These are phyloP conservation scores for Ogataea allantospora DNA, from an alignment of 805 yeast genomes.

Conservation along the genomic window DNA sequence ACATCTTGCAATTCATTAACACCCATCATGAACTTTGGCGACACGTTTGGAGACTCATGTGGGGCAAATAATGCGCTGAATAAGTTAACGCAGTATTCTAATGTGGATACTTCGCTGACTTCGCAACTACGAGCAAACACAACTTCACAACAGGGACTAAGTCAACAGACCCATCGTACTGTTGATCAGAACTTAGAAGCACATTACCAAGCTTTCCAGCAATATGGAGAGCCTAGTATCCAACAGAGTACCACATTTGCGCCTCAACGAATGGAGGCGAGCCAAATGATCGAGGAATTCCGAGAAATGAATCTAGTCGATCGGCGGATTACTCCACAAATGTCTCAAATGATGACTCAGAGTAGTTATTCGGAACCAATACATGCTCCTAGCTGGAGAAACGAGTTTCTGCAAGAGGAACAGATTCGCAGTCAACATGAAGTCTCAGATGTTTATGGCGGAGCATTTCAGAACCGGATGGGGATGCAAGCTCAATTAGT, in stretches of 20 bases:
- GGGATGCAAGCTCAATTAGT: slow-evolving; percentile 3
- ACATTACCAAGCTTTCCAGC: slow-evolving; percentile 10
- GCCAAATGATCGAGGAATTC: slow-evolving; percentile 25
- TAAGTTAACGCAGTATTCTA: slow-evolving; percentile 41
- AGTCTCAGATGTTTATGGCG: slow-evolving; percentile 10
- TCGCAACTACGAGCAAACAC: slow-evolving; percentile 29
- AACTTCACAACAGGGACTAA: slow-evolving; percentile 4
- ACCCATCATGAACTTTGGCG: slow-evolving; percentile 15
- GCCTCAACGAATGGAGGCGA: slow-evolving; percentile 3
- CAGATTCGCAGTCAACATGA: slow-evolving; percentile 10
- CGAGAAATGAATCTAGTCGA: slow-evolving; percentile 17
- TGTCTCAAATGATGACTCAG: neutral
- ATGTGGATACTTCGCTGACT: slow-evolving; percentile 40
- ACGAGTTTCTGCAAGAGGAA: slow-evolving; percentile 14
- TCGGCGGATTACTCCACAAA: neutral
- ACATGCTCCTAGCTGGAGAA: slow-evolving; percentile 13
- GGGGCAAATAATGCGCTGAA: slow-evolving; percentile 45
- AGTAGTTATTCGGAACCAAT: neutral
- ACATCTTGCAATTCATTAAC: neutral
- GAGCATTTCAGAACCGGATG: slow-evolving; percentile 1
- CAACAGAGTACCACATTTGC: slow-evolving; percentile 2
- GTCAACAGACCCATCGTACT: slow-evolving; percentile 18
- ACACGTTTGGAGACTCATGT: slow-evolving; percentile 34
- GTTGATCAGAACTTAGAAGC: slow-evolving; percentile 36
- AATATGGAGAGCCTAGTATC: neutral